Evolutionary conservation across 1,284 basidiomycete species (phyloP).

Genomic region (Fomitopsis pinicola): DNA sequence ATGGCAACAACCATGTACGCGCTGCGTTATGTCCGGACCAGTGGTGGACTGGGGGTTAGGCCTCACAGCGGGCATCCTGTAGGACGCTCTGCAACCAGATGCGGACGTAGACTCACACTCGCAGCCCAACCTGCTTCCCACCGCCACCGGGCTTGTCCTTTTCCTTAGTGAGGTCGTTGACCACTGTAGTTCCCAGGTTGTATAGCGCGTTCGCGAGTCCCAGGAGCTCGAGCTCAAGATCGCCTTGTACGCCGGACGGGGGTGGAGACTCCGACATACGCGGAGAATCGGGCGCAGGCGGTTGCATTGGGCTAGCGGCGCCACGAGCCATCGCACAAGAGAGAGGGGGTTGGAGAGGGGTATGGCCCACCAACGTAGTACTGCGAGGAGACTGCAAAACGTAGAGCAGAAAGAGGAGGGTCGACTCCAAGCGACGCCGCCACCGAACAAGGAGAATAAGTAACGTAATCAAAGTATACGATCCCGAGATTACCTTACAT

Average conservation of each 20-base stretch:
- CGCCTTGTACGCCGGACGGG: conserved; percentile 62
- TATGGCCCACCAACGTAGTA: neutral
- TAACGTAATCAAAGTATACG: conserved; percentile 48
- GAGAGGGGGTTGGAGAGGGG: too few relatives aligned
- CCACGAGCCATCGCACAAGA: neutral
- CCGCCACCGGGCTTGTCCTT: conserved; percentile 58
- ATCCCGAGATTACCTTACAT: conserved; percentile 27
- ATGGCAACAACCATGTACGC: too few relatives aligned
- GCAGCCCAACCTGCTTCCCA: conserved; percentile 64
- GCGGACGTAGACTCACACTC: conserved; percentile 45
- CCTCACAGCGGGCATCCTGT: too few relatives aligned
- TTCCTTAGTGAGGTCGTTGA: conserved; percentile 75
- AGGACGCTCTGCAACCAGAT: neutral
- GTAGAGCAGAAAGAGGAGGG: neutral
- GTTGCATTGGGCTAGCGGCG: neutral
- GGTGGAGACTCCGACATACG: conserved; percentile 66
- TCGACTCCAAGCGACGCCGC: too few relatives aligned
- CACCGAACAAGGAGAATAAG: conserved; percentile 18
- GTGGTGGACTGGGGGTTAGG: too few relatives aligned
- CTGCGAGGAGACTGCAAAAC: neutral
- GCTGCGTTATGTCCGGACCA: too few relatives aligned
- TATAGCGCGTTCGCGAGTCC: conserved; percentile 72
- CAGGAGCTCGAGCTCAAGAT: conserved; percentile 69
- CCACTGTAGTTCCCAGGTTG: conserved; percentile 73
- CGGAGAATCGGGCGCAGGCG: conserved; percentile 50